Conservation (phyloP, 176 grass and related monocot species). For the Oryza meyeriana region DNA sequence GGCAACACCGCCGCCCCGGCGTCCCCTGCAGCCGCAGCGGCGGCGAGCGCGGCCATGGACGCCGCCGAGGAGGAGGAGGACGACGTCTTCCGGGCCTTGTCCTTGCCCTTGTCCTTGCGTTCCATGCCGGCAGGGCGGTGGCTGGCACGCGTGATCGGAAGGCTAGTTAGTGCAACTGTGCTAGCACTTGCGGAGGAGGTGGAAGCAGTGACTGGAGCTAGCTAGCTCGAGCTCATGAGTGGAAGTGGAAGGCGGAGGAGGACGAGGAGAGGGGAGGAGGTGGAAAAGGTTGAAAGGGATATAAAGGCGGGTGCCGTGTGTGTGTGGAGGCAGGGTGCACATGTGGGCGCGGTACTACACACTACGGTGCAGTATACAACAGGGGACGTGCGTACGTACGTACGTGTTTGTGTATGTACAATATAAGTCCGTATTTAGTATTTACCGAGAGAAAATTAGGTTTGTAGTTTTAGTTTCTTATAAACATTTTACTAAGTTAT, state of each 20-base stretch:
- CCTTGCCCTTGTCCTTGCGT: slow-evolving; percentile 46
- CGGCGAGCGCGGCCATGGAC: slow-evolving; percentile 49
- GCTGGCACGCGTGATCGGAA: not conserved
- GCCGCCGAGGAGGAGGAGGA: slow-evolving; percentile 14
- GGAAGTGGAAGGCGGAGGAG: not conserved
- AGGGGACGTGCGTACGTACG: not conserved
- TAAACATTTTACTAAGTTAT: not conserved
- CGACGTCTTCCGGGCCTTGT: slow-evolving; percentile 20
- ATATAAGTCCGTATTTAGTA: not conserved
- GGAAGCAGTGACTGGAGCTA: not conserved
- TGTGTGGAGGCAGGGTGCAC: slow-evolving; percentile 43
- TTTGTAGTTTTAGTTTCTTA: not conserved
- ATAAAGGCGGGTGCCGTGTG: slow-evolving; percentile 53
- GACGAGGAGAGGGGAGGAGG: not conserved
- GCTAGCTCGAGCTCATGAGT: slow-evolving; percentile 36
- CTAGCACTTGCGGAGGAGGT: not conserved
- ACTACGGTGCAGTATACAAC: not conserved
- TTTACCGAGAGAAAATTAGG: too few species aligned
- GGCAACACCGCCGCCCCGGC: not conserved
- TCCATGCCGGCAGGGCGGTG: slow-evolving; percentile 7
- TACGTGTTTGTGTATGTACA: not conserved
- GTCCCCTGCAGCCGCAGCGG: slow-evolving; percentile 39
- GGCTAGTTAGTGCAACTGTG: not conserved
- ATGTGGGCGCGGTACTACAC: slow-evolving; percentile 12
- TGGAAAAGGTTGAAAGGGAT: slow-evolving; percentile 44